Percentiles rank a stretch among this genome's conserved stretches.
These are phyloP conservation scores for Leccinum aurantiacum DNA, from an alignment of 768 basidiomycete species.

Conservation along the genomic window DNA sequence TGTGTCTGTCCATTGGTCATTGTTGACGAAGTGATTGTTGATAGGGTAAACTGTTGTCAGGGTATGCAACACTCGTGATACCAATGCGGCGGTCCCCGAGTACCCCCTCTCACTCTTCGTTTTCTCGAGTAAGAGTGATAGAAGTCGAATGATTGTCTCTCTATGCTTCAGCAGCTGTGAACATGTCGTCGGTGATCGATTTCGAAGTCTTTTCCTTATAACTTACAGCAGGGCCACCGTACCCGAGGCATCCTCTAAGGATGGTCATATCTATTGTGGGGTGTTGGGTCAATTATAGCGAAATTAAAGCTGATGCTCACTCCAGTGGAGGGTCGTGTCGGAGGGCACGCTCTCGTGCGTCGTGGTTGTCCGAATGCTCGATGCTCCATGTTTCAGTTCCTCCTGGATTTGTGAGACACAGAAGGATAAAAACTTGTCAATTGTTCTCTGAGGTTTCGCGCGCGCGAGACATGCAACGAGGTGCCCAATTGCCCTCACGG, in stretches of 20 bases:
- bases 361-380: conserved; percentile 79
- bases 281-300: conserved; percentile 4
- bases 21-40: conserved; percentile 80
- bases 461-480: conserved; percentile 83
- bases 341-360: conserved; percentile 72
- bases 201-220: background rate
- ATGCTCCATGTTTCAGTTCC: conserved; percentile 89
- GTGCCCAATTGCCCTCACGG: conserved; percentile 88
- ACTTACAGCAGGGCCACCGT: conserved; percentile 63
- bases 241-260: conserved; percentile 77
- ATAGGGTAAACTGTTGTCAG: conserved; percentile 73
- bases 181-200: conserved; percentile 3
- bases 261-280: conserved; percentile 66
- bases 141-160: conserved; percentile 57
- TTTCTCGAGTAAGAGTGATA: conserved; percentile 69
- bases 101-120: conserved; percentile 90
- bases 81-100: conserved; percentile 71
- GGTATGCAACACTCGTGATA: conserved; percentile 74
- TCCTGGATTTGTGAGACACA: conserved; percentile 76
- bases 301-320: conserved; percentile 41
- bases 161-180: conserved; percentile 70
- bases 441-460: conserved; percentile 69
- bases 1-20: conserved; percentile 73
- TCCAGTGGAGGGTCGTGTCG: conserved; percentile 92
- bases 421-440: conserved; percentile 77